Evolutionary conservation across 768 basidiomycete genomes (phyloP).

Genomic region (Tylopilus balloui): DNA sequence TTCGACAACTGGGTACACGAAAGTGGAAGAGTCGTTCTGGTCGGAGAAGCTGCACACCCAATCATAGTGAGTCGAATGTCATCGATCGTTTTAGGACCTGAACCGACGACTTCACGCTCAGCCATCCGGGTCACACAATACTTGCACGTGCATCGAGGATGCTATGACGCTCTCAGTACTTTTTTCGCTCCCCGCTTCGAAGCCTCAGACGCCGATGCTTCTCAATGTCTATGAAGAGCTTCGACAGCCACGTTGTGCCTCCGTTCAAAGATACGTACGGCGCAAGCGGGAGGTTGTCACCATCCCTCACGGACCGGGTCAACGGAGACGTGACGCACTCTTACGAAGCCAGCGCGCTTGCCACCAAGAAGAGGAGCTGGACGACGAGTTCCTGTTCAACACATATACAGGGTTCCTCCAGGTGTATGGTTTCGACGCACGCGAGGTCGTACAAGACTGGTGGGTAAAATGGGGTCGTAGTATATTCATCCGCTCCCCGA

Average conservation of each 20-base stretch:
- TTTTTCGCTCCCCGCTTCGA: constrained; percentile 46
- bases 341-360: constrained; percentile 25
- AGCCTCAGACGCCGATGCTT: constrained; percentile 44
- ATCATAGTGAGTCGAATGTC: constrained; percentile 35
- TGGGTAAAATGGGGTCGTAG: constrained; percentile 50
- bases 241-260: constrained; percentile 43
- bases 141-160: constrained; percentile 52
- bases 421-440: constrained; percentile 45
- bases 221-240: constrained; percentile 56
- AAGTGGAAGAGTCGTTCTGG: constrained; percentile 44
- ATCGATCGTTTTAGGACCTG: background rate
- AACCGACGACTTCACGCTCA: constrained; percentile 14
- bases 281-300: constrained; percentile 41
- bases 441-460: constrained; percentile 57
- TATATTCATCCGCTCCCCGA: constrained; percentile 1
- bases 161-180: constrained; percentile 54
- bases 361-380: constrained; percentile 36
- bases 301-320: constrained; percentile 40
- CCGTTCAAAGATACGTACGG: constrained; percentile 39
- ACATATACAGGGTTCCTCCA: constrained; percentile 50
- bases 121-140: constrained; percentile 49
- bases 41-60: constrained; percentile 60
- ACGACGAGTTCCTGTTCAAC: constrained; percentile 37
- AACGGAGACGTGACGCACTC: constrained; percentile 42
- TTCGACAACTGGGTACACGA: constrained; percentile 51